Conservation (phyloP, 345 rosid genomes). For the Pseudoturritis turrita region DNA sequence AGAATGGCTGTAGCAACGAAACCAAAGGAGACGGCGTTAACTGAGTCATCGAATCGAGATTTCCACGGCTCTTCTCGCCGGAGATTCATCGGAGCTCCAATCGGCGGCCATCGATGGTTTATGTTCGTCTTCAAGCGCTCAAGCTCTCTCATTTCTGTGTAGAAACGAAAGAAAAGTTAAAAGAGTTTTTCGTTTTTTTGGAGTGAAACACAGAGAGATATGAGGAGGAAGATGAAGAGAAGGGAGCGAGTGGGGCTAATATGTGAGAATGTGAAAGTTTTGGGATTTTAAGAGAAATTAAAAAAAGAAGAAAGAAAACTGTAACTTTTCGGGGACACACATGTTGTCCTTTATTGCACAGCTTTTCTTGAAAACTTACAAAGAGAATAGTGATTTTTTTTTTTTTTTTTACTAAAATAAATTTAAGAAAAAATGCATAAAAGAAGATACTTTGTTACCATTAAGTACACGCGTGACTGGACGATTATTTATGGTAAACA, state of each 20-base stretch:
- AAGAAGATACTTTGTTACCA: slow-evolving; percentile 19
- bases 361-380: slow-evolving; percentile 26
- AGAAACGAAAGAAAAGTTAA: neutral
- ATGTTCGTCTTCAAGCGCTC: neutral
- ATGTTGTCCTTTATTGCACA: slow-evolving; percentile 35
- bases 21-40: slow-evolving; percentile 88
- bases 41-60: slow-evolving; percentile 60
- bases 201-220: neutral
- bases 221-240: neutral
- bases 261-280: slow-evolving; percentile 26
- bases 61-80: slow-evolving; percentile 55
- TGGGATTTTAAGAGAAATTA: slow-evolving; percentile 21
- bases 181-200: neutral
- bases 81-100: slow-evolving; percentile 61
- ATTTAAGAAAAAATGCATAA: neutral
- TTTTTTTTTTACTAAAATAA: neutral
- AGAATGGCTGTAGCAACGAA: slow-evolving; percentile 97
- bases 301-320: neutral
- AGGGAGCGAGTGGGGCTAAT: slow-evolving; percentile 23
- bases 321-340: slow-evolving; percentile 35
- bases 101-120: slow-evolving; percentile 52
- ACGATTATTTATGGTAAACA: neutral
- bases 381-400: slow-evolving; percentile 11
- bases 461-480: slow-evolving; percentile 25
- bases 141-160: slow-evolving; percentile 29